Evolutionary conservation across 306 rosid species (phyloP).

Genomic region (Dicorynia guianensis): DNA sequence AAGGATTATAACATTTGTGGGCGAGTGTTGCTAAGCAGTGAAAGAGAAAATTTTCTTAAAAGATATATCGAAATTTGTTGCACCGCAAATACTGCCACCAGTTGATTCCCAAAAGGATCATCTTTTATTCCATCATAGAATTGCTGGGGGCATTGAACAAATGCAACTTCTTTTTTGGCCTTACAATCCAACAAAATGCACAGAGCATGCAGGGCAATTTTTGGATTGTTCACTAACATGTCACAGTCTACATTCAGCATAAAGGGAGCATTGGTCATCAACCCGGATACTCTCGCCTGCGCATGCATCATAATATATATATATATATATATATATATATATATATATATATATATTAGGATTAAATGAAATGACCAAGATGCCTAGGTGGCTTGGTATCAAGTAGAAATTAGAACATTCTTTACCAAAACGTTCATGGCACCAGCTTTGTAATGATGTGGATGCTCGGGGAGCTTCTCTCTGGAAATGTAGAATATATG

Average conservation of each 20-base stretch:
- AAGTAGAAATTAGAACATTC: too few relatives aligned
- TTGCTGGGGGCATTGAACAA: conserved; percentile 50
- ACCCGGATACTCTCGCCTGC: too few relatives aligned
- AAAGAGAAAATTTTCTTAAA: too few relatives aligned
- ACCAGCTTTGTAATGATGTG: conserved; percentile 54
- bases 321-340: too few relatives aligned
- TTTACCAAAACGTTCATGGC: conserved; percentile 64
- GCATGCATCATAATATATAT: too few relatives aligned
- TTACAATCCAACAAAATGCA: conserved; percentile 39
- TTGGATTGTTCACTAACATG: conserved; percentile 53
- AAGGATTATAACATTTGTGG: not conserved
- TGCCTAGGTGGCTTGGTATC: too few relatives aligned
- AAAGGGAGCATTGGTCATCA: not conserved
- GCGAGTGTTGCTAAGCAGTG: not conserved
- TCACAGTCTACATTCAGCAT: conserved; percentile 58
- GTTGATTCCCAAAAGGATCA: conserved; percentile 52
- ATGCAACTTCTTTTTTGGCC: conserved; percentile 41
- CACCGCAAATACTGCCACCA: conserved; percentile 20
- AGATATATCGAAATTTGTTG: too few relatives aligned
- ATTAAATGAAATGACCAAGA: too few relatives aligned
- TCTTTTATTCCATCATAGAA: conserved; percentile 47
- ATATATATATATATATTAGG: too few relatives aligned
- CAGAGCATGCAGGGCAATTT: conserved; percentile 44
- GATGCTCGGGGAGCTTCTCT: too few relatives aligned
- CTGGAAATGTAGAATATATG: conserved; percentile 41